These are phyloP conservation scores for Dryas alaskensis DNA, from an alignment of 306 rosid species.

Conservation along the genomic window DNA sequence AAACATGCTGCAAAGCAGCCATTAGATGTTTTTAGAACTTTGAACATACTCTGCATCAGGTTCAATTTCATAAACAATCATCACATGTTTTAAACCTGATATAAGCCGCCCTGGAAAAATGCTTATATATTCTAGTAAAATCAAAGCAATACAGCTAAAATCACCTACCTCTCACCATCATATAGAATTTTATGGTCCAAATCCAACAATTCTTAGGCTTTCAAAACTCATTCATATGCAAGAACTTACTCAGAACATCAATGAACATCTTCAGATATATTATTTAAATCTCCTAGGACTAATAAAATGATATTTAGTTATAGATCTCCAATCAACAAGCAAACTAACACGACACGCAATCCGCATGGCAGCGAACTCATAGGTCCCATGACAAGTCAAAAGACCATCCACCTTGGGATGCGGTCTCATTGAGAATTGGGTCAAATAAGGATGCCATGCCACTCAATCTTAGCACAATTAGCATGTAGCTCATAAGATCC, in stretches of 20 bases:
- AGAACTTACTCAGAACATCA: conserved; percentile 20
- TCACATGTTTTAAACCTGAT: conserved; percentile 14
- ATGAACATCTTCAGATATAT: conserved; percentile 25
- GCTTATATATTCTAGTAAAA: neutral
- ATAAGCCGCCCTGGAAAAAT: conserved; percentile 6
- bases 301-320: conserved; percentile 25
- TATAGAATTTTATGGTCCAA: conserved; percentile 7
- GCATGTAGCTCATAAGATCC: conserved; percentile 15
- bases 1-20: neutral
- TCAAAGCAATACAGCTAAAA: conserved; percentile 7
- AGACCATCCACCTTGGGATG: conserved; percentile 21
- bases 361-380: conserved; percentile 13
- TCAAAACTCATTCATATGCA: conserved; percentile 8
- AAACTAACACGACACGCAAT: conserved; percentile 50
- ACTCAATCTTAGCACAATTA: conserved; percentile 16
- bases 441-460: conserved; percentile 32
- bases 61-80: conserved; percentile 16
- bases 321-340: conserved; percentile 31
- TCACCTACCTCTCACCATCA: neutral
- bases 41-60: conserved; percentile 12
- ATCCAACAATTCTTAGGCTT: conserved; percentile 20
- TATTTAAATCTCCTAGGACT: conserved; percentile 33
- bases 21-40: conserved; percentile 17
- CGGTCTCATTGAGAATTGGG: conserved; percentile 6
- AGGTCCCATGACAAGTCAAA: conserved; percentile 23